phyloP scores from a whole-genome alignment of 2,329 filamentous ascomycete genomes.

The Chaetomium sp. region DNA sequence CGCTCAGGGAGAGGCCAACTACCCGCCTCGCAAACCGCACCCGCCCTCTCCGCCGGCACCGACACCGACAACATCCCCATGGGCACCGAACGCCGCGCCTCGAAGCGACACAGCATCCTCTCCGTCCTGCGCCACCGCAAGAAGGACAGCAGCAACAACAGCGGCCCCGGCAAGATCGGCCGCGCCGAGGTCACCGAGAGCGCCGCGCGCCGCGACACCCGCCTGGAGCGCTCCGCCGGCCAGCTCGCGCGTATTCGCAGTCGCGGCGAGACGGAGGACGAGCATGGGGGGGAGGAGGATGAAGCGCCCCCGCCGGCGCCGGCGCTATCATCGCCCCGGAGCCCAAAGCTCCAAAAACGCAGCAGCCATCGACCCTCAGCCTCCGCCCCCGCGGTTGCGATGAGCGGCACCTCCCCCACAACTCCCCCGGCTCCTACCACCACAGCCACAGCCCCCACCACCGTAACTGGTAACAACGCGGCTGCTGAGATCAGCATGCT shows the following conservation, averaged over 20 bases:
- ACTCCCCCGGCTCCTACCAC: neutral
- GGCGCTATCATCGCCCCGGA: conserved; percentile 4
- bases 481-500: neutral
- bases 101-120: conserved; percentile 56
- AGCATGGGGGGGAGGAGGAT: conserved; percentile 24
- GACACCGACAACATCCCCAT: conserved; percentile 32
- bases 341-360: conserved; percentile 22
- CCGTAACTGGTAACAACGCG: too few species aligned
- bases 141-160: conserved; percentile 48
- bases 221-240: conserved; percentile 59
- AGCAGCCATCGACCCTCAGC: neutral
- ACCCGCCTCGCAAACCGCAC: conserved; percentile 29
- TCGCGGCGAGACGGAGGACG: conserved; percentile 35
- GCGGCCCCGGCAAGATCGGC: conserved; percentile 50
- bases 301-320: too few species aligned
- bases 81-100: conserved; percentile 33
- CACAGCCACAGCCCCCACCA: neutral
- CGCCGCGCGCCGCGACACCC: conserved; percentile 63
- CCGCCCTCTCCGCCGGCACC: conserved; percentile 14
- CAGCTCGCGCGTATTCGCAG: conserved; percentile 53
- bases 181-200: conserved; percentile 58
- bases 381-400: too few species aligned
- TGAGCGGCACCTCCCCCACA: neutral
- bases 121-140: conserved; percentile 61
- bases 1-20: conserved; percentile 48